Evolutionary conservation across 202 grass and related monocot genomes (phyloP).

Genomic region (Schoenoplectus triqueter): DNA sequence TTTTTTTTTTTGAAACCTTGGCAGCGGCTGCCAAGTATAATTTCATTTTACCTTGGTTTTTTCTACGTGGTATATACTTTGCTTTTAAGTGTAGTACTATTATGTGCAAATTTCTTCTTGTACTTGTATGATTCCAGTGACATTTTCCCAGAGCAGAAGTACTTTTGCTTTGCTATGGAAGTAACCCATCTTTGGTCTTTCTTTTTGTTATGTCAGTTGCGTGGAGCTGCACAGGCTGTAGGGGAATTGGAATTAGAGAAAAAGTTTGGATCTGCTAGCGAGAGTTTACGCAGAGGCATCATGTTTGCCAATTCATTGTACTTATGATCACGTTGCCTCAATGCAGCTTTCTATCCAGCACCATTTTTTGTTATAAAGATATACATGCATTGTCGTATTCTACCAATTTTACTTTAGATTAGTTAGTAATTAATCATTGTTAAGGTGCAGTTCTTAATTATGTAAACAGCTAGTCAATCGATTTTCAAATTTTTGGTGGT

Average conservation of each 20-base stretch:
- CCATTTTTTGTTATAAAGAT: slow-evolving; percentile 1
- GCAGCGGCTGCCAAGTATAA: too few relatives aligned
- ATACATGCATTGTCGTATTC: not conserved
- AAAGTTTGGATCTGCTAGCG: slow-evolving; percentile 69
- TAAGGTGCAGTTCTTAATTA: slow-evolving; percentile 5
- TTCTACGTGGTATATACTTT: not conserved
- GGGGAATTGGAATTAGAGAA: slow-evolving; percentile 66
- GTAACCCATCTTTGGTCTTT: not conserved
- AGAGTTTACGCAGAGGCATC: slow-evolving; percentile 83
- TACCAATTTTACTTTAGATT: slow-evolving; percentile 14
- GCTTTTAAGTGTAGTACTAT: not conserved
- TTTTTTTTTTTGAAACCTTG: too few relatives aligned
- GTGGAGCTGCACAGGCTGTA: slow-evolving; percentile 71
- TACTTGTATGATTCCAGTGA: not conserved
- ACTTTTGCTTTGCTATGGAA: not conserved
- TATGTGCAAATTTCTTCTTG: not conserved
- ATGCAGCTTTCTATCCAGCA: not conserved
- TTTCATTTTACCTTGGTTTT: not conserved
- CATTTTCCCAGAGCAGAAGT: not conserved
- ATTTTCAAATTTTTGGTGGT: not conserved
- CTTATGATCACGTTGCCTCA: slow-evolving; percentile 49
- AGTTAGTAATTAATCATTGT: not conserved
- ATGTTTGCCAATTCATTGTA: slow-evolving; percentile 97
- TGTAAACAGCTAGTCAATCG: slow-evolving; percentile 6
- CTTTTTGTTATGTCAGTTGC: slow-evolving; percentile 60